Conservation (phyloP, 345 rosid genomes). For the Eucalyptus viminalis region DNA sequence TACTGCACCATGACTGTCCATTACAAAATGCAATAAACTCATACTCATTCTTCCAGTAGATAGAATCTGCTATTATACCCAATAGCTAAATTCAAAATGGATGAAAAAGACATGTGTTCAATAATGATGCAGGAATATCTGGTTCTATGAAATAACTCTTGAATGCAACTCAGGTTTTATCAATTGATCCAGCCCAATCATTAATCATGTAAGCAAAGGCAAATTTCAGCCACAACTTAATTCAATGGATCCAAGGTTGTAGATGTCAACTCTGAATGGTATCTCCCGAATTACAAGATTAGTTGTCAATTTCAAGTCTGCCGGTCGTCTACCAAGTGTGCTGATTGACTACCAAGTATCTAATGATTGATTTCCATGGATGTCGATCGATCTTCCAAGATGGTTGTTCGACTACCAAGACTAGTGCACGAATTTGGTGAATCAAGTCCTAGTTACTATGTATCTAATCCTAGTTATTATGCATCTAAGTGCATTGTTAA, state of each 20-base stretch:
- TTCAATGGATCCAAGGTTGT: not conserved
- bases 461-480: not conserved
- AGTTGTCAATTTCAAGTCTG: not conserved
- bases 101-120: not conserved
- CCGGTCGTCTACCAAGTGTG: not conserved
- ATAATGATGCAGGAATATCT: not conserved
- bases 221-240: not conserved
- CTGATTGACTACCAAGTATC: not conserved
- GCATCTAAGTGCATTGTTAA: not conserved
- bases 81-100: not conserved
- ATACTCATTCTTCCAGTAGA: not conserved
- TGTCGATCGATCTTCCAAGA: not conserved
- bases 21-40: not conserved
- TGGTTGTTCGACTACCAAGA: not conserved
- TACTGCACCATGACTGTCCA: slow-evolving; percentile 30
- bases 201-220: not conserved
- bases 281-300: not conserved
- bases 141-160: not conserved
- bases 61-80: not conserved
- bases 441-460: not conserved
- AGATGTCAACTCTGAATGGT: not conserved
- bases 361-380: not conserved
- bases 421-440: not conserved
- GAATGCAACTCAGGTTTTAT: not conserved
- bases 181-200: not conserved